Conservation (phyloP, 2,329 filamentous ascomycete genomes). For the Aspergillus sp. region DNA sequence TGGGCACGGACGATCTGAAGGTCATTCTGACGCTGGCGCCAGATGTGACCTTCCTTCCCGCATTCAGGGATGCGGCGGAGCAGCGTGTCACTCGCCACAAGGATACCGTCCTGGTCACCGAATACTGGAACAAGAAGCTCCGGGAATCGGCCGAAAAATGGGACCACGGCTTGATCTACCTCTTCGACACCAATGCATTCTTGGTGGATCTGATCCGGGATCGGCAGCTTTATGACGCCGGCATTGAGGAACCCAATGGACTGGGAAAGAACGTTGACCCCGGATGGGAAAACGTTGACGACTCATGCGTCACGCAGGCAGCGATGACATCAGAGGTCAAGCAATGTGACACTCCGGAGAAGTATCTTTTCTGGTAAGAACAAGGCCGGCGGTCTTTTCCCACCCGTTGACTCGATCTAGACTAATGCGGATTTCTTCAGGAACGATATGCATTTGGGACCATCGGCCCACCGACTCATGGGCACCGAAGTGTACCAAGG, state of each 20-base stretch:
- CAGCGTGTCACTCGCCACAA: conserved; percentile 29
- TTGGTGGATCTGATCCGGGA: conserved; percentile 40
- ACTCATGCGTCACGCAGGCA: conserved; percentile 33
- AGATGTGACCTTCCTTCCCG: conserved; percentile 43
- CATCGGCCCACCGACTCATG: conserved; percentile 39
- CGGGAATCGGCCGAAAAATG: conserved; percentile 30
- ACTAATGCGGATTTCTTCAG: conserved; percentile 24
- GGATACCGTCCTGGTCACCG: conserved; percentile 31
- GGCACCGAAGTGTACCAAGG: conserved; percentile 38
- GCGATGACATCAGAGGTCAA: conserved; percentile 32
- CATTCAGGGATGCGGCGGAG: conserved; percentile 27
- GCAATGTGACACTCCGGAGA: conserved; percentile 36
- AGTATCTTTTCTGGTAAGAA: conserved; percentile 43
- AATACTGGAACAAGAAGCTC: conserved; percentile 37
- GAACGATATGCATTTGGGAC: conserved; percentile 43
- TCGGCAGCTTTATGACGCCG: conserved; percentile 36
- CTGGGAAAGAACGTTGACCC: conserved; percentile 33
- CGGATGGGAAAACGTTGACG: conserved; percentile 38
- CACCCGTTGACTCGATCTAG: conserved; percentile 2
- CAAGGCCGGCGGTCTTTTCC: conserved; percentile 5
- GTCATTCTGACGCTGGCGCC: conserved; percentile 39
- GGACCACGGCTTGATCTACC: conserved; percentile 34
- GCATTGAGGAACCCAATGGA: conserved; percentile 35
- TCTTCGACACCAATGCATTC: conserved; percentile 43
- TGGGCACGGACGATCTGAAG: conserved; percentile 30